Evolutionary conservation across 2,329 filamentous ascomycete genomes (phyloP).

Genomic region (Colletotrichum scovillei): DNA sequence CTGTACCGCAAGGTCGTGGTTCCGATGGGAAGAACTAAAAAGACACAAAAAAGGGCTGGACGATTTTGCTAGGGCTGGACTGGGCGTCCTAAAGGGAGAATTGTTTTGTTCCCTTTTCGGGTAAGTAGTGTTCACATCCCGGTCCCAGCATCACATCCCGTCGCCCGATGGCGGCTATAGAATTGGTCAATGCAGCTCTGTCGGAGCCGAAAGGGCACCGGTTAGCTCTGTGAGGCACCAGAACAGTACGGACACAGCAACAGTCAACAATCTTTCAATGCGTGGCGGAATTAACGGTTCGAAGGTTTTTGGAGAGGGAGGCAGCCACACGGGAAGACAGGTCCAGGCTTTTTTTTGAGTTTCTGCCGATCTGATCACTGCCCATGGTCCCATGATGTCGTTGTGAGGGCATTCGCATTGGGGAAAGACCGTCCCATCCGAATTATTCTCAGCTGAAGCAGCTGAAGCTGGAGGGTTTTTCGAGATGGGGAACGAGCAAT

Average conservation of each 20-base stretch:
- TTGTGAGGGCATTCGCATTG: constrained; percentile 2
- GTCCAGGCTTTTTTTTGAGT: constrained; percentile 1
- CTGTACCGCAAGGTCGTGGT: neutral
- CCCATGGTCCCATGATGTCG: neutral
- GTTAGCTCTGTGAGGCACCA: neutral
- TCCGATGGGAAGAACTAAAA: neutral
- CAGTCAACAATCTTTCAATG: neutral
- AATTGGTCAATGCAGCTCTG: neutral
- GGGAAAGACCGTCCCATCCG: neutral
- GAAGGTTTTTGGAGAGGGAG: neutral
- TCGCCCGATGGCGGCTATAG: neutral
- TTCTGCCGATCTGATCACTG: constrained; percentile 16
- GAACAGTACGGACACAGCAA: neutral
- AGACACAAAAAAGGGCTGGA: neutral
- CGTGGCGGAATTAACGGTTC: neutral
- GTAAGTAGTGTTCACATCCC: neutral
- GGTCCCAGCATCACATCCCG: neutral
- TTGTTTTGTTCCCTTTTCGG: neutral
- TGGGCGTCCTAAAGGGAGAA: neutral
- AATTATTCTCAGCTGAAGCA: neutral
- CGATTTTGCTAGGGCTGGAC: constrained; percentile 8
- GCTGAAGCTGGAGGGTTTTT: neutral
- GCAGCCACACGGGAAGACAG: neutral
- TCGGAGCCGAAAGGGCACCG: constrained; percentile 31
- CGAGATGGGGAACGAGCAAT: neutral